Evolutionary conservation across 768 basidiomycete species (phyloP), one percentile per base, ranked within the genome.

Genomic region (Tulasnella sp.): DNA sequence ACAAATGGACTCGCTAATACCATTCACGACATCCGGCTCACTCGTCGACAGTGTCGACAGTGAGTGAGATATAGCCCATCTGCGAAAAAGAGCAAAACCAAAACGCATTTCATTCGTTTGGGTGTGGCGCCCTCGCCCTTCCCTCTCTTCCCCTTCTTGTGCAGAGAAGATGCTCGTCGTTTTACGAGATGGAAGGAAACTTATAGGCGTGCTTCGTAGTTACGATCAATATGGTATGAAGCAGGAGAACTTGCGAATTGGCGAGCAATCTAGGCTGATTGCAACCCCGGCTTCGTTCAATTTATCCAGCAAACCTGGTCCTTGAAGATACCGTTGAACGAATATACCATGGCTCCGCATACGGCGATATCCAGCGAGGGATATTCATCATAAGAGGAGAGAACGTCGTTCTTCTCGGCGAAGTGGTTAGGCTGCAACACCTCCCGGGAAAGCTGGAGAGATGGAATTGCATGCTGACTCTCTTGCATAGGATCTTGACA

Each of bases 1-100:
- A 19, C 15, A 45, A 45, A 97, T 97, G 95, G 95, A 97, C 85
- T 95, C 95, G 75, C 85, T 98, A 80, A 98, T 99, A 82, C 94
- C 97, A 73, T 99, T 99, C 86, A 99, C 97, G 78, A 99, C 97
- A 29, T 98, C 96, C 72, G 97, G 97, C 81, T 96, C 97, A 79
- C 89, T 99, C 79, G 93, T 98, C 84, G 97, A 99, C 88, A 95
- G 95, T 84, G 97, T 99, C 86, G 97, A 99, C 91, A 97, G 97
- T 99, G 91, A 91, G 97, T 84, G n/a, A 9, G 31, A 31, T 9
- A 64, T 54, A 39, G n/a, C 68, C 64, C 31, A 77, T 71, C 12
- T 58, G 69, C 45, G 39, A 72, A 58, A 58, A 14, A n/a, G 7
- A 22, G 15, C 52, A 25, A 42, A 42, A 42, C 42, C 42, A 19